Base-by-base conservation (phyloP, 2,329 filamentous ascomycete genomes). In the Aureobasidium pullulans region DNA sequence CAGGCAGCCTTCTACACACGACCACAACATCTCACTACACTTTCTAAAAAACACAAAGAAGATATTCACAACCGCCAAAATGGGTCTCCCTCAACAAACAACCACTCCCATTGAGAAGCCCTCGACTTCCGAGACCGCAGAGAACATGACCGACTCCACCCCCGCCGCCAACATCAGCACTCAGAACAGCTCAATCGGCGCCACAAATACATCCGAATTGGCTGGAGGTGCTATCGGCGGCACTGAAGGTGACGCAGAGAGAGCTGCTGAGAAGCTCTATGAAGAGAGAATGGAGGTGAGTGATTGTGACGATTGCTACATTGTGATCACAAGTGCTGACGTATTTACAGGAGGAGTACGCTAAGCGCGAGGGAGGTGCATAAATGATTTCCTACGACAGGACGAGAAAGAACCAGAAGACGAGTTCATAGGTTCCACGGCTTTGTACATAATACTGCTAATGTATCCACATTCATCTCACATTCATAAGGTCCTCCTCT, bases 31-130 rank as follows among this genome's bases (percentile, higher is more conserved):
- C n/a, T 34, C 50, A 13, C 29, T 15, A 36, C 39, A 4, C 39
- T 16, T 28, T 23, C 37, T 16, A 13, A 54, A 32, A 48, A 16
- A 29, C 6, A 9, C 13, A 46, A 29, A 36, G 39, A 8, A 48
- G 15, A 29, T 19, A 19, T 19, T 19, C n/a, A 42, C 7, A 23
- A 32, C 13, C 6, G 19, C 43, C 52, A 53, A 8, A 23, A 59
- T 59, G 57, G 57, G 57, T 46, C 57, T 59, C 3, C 57, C 57
- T 37, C 57, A 59, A 46, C 57, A 59, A 59, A 59, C 57, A 48
- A 52, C 39, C 29, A 52, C 57, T 8, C 47, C 57, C 10, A 39
- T 46, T 23, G 57, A 59, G n/a, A 59, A 59, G 40, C 47, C 57
- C 9, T 59, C 57, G 37, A 59, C 57, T 16, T 59, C 57, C 15